Percentiles rank a stretch among this genome's conserved stretches.
phyloP scores from a whole-genome alignment of 495 filamentous ascomycete species.

The Pseudevernia furfuracea region DNA sequence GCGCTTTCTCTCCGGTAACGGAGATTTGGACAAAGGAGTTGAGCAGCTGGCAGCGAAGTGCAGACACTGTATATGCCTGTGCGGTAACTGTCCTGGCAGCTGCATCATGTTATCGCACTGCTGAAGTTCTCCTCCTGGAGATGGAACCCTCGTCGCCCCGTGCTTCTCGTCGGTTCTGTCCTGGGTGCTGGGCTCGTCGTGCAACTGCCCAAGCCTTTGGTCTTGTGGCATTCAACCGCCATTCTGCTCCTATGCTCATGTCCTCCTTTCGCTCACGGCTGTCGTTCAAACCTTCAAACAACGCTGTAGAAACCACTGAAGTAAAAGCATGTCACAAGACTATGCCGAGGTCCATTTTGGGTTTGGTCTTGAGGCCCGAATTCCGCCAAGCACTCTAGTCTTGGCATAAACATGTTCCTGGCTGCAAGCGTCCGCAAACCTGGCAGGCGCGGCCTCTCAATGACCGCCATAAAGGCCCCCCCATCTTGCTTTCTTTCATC shows the following conservation, averaged over 20 bases:
- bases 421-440: conserved; percentile 1
- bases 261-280: background rate
- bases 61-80: background rate
- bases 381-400: background rate
- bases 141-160: background rate
- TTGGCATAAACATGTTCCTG: background rate
- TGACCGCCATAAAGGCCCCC: background rate
- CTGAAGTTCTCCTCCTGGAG: background rate
- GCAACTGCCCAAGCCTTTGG: background rate
- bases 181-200: background rate
- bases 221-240: background rate
- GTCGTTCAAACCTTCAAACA: background rate
- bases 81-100: background rate
- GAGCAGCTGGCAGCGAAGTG: too few relatives aligned
- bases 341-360: background rate
- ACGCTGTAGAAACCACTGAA: background rate
- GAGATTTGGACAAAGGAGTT: background rate
- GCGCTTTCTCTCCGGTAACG: background rate
- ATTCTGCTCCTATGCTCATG: background rate
- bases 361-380: background rate
- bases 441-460: background rate
- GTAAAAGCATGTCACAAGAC: background rate
- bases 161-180: background rate
- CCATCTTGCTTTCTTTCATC: background rate
- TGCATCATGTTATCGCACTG: background rate